Conservation (phyloP, 108 stramenopile species). For the Cylindrotheca fusiformis region DNA sequence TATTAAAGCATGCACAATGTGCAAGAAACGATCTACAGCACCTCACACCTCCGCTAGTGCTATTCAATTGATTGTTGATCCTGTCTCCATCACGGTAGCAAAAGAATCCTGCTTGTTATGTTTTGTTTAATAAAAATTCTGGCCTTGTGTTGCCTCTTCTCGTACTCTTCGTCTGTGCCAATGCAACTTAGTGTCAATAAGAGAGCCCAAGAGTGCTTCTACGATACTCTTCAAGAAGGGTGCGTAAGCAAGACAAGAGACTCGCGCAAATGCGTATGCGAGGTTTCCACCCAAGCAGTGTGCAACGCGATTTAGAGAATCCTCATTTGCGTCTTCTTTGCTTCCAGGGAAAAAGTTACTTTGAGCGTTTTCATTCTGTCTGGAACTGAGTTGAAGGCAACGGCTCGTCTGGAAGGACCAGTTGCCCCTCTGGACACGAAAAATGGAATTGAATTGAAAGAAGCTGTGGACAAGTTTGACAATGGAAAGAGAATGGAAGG, state of each 20-base stretch:
- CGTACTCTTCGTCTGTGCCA: constrained; percentile 16
- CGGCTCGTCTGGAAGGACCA: constrained; percentile 59
- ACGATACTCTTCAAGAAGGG: constrained; percentile 42
- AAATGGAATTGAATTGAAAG: constrained; percentile 26
- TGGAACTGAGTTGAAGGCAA: constrained; percentile 56
- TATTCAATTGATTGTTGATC: too few species aligned
- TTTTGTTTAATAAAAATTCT: not conserved
- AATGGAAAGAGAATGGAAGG: not conserved
- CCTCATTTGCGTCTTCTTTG: not conserved
- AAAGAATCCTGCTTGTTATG: too few species aligned
- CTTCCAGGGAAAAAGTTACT: constrained; percentile 52
- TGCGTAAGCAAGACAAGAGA: constrained; percentile 6
- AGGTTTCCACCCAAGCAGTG: too few species aligned
- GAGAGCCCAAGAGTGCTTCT: constrained; percentile 39
- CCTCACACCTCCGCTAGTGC: too few species aligned
- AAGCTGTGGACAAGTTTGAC: constrained; percentile 14
- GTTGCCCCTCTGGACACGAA: constrained; percentile 42
- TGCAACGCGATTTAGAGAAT: too few species aligned
- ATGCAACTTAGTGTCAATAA: constrained; percentile 46
- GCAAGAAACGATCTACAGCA: too few species aligned
- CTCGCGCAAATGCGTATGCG: too few species aligned
- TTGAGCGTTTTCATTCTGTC: constrained; percentile 58
- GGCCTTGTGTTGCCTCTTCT: not conserved
- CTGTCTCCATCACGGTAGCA: too few species aligned
- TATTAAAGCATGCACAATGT: too few species aligned